Percentiles rank a stretch among this genome's conserved stretches.
These are phyloP conservation scores for Penicillium herquei DNA, from an alignment of 495 filamentous ascomycete genomes.

Conservation along the genomic window DNA sequence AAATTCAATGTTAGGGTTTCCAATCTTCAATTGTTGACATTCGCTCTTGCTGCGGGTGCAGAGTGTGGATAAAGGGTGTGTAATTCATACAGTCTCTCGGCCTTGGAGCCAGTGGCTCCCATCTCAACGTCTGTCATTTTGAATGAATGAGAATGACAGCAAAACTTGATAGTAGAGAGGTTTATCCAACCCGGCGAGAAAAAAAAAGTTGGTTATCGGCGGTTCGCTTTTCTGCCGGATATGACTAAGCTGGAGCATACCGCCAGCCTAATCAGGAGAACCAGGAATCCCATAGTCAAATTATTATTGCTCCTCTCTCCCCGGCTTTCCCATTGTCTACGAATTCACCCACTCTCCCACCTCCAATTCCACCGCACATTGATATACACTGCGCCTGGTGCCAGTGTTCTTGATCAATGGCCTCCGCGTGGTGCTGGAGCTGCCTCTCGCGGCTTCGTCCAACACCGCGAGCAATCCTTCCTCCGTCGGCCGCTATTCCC, in stretches of 20 bases:
- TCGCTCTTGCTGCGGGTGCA: not conserved
- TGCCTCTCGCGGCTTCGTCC: conserved; percentile 55
- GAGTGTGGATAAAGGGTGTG: not conserved
- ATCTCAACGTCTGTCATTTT: conserved; percentile 34
- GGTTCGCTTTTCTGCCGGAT: conserved; percentile 25
- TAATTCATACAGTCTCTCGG: conserved; percentile 41
- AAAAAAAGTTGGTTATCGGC: conserved; percentile 31
- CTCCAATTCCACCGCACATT: conserved; percentile 25
- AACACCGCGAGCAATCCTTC: conserved; percentile 47
- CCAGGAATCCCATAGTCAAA: conserved; percentile 34
- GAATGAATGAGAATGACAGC: conserved; percentile 1
- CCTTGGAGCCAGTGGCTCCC: conserved; percentile 32
- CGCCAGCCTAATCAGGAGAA: conserved; percentile 24
- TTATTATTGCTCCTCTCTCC: conserved; percentile 27
- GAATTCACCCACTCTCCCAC: conserved; percentile 20
- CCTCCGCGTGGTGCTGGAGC: conserved; percentile 65
- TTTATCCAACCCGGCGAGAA: conserved; percentile 23
- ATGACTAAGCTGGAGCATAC: conserved; percentile 21
- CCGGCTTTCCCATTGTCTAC: conserved; percentile 16
- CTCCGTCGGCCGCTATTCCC: conserved; percentile 33
- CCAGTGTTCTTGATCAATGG: conserved; percentile 53
- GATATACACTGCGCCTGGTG: conserved; percentile 36
- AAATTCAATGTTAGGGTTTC: conserved; percentile 14
- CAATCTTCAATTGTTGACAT: conserved; percentile 2
- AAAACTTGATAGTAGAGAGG: conserved; percentile 9